Conservation (phyloP, 2,329 filamentous ascomycete genomes). For the Fusarium ramigenum region DNA sequence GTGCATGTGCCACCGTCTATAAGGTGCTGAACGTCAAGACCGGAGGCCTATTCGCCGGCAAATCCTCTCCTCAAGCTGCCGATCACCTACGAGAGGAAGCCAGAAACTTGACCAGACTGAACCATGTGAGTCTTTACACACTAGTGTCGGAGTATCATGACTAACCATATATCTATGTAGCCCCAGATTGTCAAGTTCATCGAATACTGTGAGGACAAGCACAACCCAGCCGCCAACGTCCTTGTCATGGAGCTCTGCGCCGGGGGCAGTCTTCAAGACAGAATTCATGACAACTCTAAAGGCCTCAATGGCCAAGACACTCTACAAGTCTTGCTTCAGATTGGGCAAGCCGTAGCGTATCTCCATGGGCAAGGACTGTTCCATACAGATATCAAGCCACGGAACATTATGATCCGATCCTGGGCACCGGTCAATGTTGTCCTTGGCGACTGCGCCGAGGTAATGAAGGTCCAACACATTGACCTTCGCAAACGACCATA, state of each 20-base stretch:
- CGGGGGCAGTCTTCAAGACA: conserved; percentile 41
- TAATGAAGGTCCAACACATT: conserved; percentile 30
- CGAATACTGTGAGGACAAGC: conserved; percentile 40
- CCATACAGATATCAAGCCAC: conserved; percentile 47
- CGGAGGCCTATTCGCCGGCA: conserved; percentile 44
- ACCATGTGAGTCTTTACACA: conserved; percentile 39
- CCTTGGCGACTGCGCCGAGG: conserved; percentile 46
- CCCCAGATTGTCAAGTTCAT: conserved; percentile 43
- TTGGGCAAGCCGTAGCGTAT: conserved; percentile 40
- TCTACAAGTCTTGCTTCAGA: conserved; percentile 36
- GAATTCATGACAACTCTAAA: conserved; percentile 36
- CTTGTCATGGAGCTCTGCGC: conserved; percentile 47
- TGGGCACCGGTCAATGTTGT: conserved; percentile 44
- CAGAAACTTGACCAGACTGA: conserved; percentile 26
- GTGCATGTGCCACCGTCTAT: conserved; percentile 44
- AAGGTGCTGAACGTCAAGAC: conserved; percentile 42
- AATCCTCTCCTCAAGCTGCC: conserved; percentile 33
- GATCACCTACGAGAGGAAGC: conserved; percentile 41
- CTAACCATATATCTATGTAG: conserved; percentile 16
- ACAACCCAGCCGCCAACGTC: conserved; percentile 27
- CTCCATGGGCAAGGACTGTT: conserved; percentile 39
- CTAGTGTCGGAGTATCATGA: neutral
- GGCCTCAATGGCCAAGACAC: conserved; percentile 31
- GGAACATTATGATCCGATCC: conserved; percentile 45
- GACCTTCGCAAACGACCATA: conserved; percentile 11